Evolutionary conservation across 2,329 filamentous ascomycete species (phyloP).

Genomic region (Monosporascus sp.): DNA sequence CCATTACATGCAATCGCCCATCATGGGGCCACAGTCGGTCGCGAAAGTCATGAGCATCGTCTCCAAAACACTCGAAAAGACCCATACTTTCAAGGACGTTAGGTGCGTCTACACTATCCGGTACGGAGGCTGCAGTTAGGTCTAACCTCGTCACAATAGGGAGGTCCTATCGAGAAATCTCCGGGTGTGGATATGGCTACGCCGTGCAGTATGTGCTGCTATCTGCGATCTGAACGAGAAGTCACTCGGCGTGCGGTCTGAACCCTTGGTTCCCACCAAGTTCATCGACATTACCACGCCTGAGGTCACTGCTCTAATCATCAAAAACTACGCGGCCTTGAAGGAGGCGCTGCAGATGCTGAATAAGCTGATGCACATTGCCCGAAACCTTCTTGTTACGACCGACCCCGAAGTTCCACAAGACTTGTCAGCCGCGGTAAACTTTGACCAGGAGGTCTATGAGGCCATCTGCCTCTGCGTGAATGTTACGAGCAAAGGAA

Average conservation of each 20-base stretch:
- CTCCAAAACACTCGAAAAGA: conserved; percentile 58
- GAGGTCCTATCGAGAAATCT: conserved; percentile 59
- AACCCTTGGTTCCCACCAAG: conserved; percentile 49
- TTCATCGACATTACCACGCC: conserved; percentile 49
- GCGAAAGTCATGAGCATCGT: conserved; percentile 53
- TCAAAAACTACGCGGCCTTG: conserved; percentile 56
- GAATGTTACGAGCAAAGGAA: conserved; percentile 63
- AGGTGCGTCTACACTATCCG: conserved; percentile 36
- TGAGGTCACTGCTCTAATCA: conserved; percentile 58
- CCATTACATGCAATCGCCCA: conserved; percentile 52
- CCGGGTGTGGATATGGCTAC: conserved; percentile 61
- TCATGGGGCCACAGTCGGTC: conserved; percentile 53
- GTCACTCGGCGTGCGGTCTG: conserved; percentile 52
- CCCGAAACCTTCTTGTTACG: conserved; percentile 59
- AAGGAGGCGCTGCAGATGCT: conserved; percentile 59
- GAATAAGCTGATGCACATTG: conserved; percentile 64
- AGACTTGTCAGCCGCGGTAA: conserved; percentile 59
- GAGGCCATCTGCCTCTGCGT: conserved; percentile 62
- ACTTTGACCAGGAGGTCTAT: conserved; percentile 62
- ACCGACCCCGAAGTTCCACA: conserved; percentile 61
- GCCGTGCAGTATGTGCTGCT: conserved; percentile 56
- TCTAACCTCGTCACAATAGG: conserved; percentile 27
- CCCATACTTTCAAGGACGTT: conserved; percentile 55
- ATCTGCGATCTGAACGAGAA: conserved; percentile 56
- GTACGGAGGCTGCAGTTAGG: background rate